These are phyloP conservation scores for Diophrys appendiculata DNA, from an alignment of 73 alveolate species.

Conservation along the genomic window DNA sequence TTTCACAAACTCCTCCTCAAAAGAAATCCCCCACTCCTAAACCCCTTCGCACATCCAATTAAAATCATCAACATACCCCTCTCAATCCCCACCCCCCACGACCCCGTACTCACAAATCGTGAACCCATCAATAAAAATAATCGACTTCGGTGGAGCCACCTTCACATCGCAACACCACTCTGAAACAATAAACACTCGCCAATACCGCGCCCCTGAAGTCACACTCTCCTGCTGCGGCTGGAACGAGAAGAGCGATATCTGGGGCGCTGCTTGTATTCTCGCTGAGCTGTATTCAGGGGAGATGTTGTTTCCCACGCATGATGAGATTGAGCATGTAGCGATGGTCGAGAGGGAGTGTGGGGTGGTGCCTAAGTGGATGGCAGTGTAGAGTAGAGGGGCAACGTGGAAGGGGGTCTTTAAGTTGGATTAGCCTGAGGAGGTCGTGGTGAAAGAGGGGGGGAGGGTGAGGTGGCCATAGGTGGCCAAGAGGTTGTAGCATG, in stretches of 20 bases:
- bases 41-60: too few relatives aligned
- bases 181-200: constrained; percentile 90
- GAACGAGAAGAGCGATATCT: constrained; percentile 89
- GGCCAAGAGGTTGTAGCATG: not conserved
- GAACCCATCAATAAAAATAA: constrained; percentile 74
- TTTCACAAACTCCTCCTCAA: too few relatives aligned
- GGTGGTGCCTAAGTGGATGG: constrained; percentile 93
- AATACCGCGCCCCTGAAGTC: constrained; percentile 98
- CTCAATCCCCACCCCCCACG: too few relatives aligned
- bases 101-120: constrained; percentile 2
- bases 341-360: constrained; percentile 92
- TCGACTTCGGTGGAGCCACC: constrained; percentile 98
- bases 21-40: too few relatives aligned
- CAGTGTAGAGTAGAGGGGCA: constrained; percentile 35
- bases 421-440: constrained; percentile 2
- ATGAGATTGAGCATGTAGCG: constrained; percentile 91
- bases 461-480: constrained; percentile 21
- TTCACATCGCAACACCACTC: constrained; percentile 78
- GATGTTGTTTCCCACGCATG: constrained; percentile 91
- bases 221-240: constrained; percentile 83
- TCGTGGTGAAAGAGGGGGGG: not conserved
- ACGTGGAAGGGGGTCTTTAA: constrained; percentile 18
- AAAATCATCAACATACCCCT: too few relatives aligned
- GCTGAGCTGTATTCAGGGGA: constrained; percentile 96
- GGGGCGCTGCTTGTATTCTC: constrained; percentile 97